Evolutionary conservation across 306 rosid genomes (phyloP), one percentile per base, ranked within the genome.

Genomic region (Lotus japonicus): DNA sequence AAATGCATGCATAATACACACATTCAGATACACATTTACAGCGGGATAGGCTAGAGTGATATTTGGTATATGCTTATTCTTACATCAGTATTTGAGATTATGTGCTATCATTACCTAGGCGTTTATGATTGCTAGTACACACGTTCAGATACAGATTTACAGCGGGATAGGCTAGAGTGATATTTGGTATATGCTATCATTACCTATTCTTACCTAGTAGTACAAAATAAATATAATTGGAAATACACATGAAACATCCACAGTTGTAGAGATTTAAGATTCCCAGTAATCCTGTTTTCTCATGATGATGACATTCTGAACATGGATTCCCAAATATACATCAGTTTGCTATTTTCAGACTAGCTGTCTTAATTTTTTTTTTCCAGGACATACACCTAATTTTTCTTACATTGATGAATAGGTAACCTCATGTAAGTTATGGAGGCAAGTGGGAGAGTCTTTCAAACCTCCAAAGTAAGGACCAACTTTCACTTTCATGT

Each of bases 391-490:
- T 31, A 17, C 57, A 41, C 68, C 62, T 80, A 62, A 78, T 64
- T 38, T 73, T 33, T 31, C 23, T 53, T 72, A 45, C 75, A 60
- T 77, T 58, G 79, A 38, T 79, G 52, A 43, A 82, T 73, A 95
- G 97, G 99, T 95, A 78, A 95, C 97, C 75, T 84, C 96, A 38
- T 88, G 92, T 79, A 95, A 95, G 85, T 75, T 90, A 83, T 95
- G 99, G 97, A 86, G 92, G 77, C 96, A 90, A 88, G 99, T 95
- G 83, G 99, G 99, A 75, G 99, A 87, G 76, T 87, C 97, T 71
- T 95, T 95, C 84, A 95, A 82, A 78, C 99, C 99, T 71, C 99
- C 99, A 35, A 95, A 91, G 99, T 95, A 88, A 79, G 97, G 68
- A 70, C 69, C 7, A 28, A 35, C 36, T 1, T 67, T 7, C 48